Conservation (phyloP, 2,329 filamentous ascomycete species). For the Nemania abortiva region DNA sequence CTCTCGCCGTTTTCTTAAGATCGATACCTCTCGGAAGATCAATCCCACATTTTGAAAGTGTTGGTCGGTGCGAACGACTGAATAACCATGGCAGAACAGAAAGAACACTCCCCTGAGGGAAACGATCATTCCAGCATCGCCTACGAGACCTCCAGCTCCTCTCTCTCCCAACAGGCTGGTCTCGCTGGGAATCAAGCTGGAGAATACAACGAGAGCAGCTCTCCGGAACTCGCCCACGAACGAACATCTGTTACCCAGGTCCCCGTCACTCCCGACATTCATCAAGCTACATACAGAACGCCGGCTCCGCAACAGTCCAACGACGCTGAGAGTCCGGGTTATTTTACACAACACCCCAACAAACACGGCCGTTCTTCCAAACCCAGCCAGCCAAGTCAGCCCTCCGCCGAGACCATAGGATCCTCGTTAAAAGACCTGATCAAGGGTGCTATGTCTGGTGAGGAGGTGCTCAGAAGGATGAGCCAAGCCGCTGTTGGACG, state of each 20-base stretch:
- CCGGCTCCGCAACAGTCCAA: slow-evolving; percentile 37
- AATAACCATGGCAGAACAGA: slow-evolving; percentile 45
- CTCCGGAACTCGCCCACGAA: slow-evolving; percentile 52
- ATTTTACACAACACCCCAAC: slow-evolving; percentile 50
- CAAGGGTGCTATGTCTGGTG: slow-evolving; percentile 54
- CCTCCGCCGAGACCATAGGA: slow-evolving; percentile 42
- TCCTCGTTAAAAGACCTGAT: slow-evolving; percentile 42
- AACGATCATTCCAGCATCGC: slow-evolving; percentile 22
- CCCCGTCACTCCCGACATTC: slow-evolving; percentile 58
- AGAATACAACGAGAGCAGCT: slow-evolving; percentile 4
- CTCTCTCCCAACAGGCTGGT: slow-evolving; percentile 34
- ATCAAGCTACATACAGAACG: slow-evolving; percentile 50
- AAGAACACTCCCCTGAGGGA: slow-evolving; percentile 18
- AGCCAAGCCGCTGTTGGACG: slow-evolving; percentile 58
- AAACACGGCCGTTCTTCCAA: slow-evolving; percentile 45
- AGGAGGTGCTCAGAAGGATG: slow-evolving; percentile 59
- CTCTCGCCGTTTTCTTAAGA: background rate
- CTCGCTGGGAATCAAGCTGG: slow-evolving; percentile 1
- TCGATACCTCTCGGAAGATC: slow-evolving; percentile 5
- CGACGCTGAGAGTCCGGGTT: slow-evolving; percentile 45
- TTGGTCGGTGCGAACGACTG: slow-evolving; percentile 29
- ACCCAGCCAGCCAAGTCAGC: slow-evolving; percentile 33
- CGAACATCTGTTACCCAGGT: slow-evolving; percentile 52
- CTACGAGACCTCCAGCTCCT: slow-evolving; percentile 38
- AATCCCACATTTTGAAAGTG: background rate